These are phyloP conservation scores for Stropharia rugosoannulata DNA, from an alignment of 768 basidiomycete genomes.

Conservation along the genomic window DNA sequence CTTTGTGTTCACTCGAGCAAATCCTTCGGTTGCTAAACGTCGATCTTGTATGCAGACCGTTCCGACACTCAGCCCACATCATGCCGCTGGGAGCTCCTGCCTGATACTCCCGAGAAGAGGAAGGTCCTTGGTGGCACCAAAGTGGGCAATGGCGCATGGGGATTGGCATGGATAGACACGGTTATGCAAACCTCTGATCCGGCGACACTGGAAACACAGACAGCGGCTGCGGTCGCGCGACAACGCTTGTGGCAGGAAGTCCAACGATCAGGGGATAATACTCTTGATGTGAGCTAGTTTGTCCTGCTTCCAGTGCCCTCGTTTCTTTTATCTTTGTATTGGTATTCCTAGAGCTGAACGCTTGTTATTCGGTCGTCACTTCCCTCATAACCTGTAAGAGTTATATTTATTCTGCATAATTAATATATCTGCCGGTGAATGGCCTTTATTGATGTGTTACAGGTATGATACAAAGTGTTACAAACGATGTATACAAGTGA, in stretches of 20 bases:
- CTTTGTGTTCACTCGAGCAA: neutral
- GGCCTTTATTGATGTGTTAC: no score
- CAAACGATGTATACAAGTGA: neutral
- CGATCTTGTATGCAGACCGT: slow-evolving; percentile 50
- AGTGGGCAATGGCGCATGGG: slow-evolving; percentile 80
- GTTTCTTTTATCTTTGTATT: neutral
- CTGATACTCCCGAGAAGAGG: slow-evolving; percentile 39
- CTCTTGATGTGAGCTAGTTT: slow-evolving; percentile 14
- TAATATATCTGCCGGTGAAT: no score
- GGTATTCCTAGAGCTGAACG: neutral
- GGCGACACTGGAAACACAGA: neutral
- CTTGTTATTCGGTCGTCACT: neutral
- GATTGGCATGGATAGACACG: slow-evolving; percentile 74
- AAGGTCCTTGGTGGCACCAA: slow-evolving; percentile 69
- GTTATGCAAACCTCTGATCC: slow-evolving; percentile 20
- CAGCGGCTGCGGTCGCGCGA: slow-evolving; percentile 10
- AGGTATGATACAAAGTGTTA: no score
- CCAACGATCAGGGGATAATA: slow-evolving; percentile 10
- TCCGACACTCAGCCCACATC: slow-evolving; percentile 74
- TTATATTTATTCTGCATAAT: no score
- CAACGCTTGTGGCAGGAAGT: slow-evolving; percentile 15
- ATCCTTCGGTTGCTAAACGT: slow-evolving; percentile 1
- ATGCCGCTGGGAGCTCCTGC: slow-evolving; percentile 57
- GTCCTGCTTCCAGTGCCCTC: neutral
- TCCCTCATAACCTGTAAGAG: no score